phyloP scores from a whole-genome alignment of 768 basidiomycete genomes.

The Chalciporus chontae region DNA sequence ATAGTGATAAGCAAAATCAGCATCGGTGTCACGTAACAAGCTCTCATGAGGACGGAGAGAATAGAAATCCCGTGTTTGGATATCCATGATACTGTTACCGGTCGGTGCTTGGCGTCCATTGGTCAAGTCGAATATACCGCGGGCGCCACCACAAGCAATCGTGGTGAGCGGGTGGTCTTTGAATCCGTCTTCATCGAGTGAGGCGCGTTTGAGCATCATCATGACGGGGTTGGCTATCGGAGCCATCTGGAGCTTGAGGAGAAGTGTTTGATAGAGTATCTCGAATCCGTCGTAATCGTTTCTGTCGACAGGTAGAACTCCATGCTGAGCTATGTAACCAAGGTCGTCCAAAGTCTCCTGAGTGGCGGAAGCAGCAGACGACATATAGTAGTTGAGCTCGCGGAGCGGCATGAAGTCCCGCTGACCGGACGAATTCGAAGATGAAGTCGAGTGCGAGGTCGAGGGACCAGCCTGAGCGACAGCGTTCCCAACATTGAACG shows the following conservation, averaged over 20 bases:
- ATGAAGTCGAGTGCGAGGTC: neutral
- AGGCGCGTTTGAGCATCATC: neutral
- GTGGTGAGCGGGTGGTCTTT: neutral
- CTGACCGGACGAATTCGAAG: neutral
- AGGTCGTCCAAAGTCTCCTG: neutral
- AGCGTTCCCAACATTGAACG: too few species aligned
- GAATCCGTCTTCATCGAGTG: neutral
- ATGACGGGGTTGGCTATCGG: neutral
- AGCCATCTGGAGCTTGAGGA: neutral
- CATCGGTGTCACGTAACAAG: neutral
- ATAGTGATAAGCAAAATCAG: neutral
- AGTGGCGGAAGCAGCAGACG: neutral
- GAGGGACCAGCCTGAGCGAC: neutral
- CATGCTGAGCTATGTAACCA: neutral
- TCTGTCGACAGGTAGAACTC: neutral
- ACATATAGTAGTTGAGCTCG: neutral
- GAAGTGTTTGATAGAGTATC: neutral
- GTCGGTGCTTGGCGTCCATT: slow-evolving; percentile 5
- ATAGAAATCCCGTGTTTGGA: slow-evolving; percentile 11
- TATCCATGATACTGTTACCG: neutral
- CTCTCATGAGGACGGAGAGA: neutral
- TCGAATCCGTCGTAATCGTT: neutral
- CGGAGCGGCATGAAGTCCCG: neutral
- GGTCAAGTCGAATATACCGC: neutral
- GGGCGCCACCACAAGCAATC: neutral